Percentiles rank a stretch among this genome's conserved stretches.
These are phyloP conservation scores for Aspergillus aculeatinus DNA, from an alignment of 2,329 filamentous ascomycete genomes.

Conservation along the genomic window DNA sequence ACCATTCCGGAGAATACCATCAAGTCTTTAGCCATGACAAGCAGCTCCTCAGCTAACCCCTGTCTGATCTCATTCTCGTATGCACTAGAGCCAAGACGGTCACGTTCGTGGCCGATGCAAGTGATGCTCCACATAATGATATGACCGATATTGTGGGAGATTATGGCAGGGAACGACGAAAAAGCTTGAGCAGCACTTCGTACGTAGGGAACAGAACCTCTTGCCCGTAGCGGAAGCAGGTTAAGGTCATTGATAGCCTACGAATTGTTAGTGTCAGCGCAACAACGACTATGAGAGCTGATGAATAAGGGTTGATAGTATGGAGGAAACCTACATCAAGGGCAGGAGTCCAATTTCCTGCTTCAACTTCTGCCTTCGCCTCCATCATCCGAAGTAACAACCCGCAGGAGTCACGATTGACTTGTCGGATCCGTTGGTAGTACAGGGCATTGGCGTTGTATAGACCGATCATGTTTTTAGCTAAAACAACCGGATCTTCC, in stretches of 20 bases:
- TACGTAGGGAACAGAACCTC: slow-evolving; percentile 74
- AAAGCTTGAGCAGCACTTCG: slow-evolving; percentile 80
- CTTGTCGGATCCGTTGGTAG: slow-evolving; percentile 57
- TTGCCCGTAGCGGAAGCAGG: slow-evolving; percentile 75
- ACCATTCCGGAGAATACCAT: slow-evolving; percentile 94
- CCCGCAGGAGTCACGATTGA: slow-evolving; percentile 59
- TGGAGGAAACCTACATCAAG: slow-evolving; percentile 57
- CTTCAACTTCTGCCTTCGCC: slow-evolving; percentile 60
- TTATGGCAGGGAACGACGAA: slow-evolving; percentile 71
- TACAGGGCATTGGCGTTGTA: slow-evolving; percentile 63
- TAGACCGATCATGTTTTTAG: slow-evolving; percentile 60
- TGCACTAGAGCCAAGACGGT: slow-evolving; percentile 65
- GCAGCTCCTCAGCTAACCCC: slow-evolving; percentile 65
- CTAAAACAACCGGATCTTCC: slow-evolving; percentile 65
- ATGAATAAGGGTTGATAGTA: not conserved
- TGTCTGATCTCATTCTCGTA: slow-evolving; percentile 60
- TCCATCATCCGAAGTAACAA: slow-evolving; percentile 61
- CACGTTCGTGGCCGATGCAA: slow-evolving; percentile 77
- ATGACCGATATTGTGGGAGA: slow-evolving; percentile 86
- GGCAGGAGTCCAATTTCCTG: slow-evolving; percentile 59
- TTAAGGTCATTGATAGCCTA: slow-evolving; percentile 72
- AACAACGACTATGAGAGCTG: not conserved
- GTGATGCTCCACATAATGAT: slow-evolving; percentile 91
- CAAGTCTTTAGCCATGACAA: slow-evolving; percentile 80
- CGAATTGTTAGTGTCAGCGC: slow-evolving; percentile 14